Evolutionary conservation across 306 rosid genomes (phyloP).

Genomic region (Styphnolobium japonicum): DNA sequence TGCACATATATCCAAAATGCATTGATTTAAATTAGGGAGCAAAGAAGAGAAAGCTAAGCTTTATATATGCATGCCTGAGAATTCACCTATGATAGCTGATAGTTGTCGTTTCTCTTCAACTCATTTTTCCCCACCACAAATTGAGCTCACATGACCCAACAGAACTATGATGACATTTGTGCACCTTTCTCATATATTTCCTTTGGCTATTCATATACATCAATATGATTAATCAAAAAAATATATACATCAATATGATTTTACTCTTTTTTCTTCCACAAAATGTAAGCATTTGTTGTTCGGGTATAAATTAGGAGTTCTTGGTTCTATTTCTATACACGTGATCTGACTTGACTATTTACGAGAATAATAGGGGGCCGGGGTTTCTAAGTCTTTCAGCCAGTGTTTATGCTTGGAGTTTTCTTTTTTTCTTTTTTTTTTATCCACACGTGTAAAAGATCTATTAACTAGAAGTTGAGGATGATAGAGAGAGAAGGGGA

Average conservation of each 20-base stretch:
- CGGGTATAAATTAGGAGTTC: not conserved
- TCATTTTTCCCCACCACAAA: not conserved
- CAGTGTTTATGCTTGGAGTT: too few relatives aligned
- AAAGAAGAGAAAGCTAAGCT: constrained; percentile 18
- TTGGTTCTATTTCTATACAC: too few relatives aligned
- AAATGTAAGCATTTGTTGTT: not conserved
- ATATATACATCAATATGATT: not conserved
- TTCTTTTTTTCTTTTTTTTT: too few relatives aligned
- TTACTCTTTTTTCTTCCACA: not conserved
- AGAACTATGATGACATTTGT: constrained; percentile 2
- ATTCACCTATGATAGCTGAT: not conserved
- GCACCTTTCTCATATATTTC: not conserved
- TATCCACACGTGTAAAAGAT: too few relatives aligned
- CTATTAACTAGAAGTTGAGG: too few relatives aligned
- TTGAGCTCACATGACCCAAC: not conserved
- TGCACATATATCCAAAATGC: constrained; percentile 21
- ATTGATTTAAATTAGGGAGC: constrained; percentile 22
- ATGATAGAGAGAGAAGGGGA: too few relatives aligned
- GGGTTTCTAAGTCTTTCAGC: too few relatives aligned
- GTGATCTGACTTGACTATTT: too few relatives aligned
- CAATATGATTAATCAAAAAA: not conserved
- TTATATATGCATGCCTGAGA: constrained; percentile 20
- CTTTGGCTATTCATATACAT: not conserved
- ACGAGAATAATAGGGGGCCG: too few relatives aligned
- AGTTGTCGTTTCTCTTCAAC: constrained; percentile 7